Conservation (phyloP, 768 basidiomycete species). For the Artomyces pyxidatus region DNA sequence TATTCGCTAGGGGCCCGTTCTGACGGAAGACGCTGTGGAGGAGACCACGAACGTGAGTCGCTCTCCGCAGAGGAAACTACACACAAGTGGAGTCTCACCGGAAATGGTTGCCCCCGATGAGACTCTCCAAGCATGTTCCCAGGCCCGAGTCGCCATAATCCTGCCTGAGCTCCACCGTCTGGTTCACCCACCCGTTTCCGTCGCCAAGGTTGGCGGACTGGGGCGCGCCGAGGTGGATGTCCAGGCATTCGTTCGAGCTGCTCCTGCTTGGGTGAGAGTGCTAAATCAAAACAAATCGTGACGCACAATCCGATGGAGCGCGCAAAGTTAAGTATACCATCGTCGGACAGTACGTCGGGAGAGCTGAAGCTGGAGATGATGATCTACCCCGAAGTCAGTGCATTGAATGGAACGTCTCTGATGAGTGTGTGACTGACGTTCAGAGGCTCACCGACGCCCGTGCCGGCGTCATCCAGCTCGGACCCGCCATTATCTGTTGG, state of each 20-base stretch:
- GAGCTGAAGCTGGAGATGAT: constrained; percentile 14
- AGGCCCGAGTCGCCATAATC: constrained; percentile 29
- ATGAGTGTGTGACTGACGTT: constrained; percentile 4
- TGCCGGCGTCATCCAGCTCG: neutral
- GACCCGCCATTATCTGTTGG: neutral
- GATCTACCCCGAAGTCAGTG: constrained; percentile 4
- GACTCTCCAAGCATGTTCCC: constrained; percentile 35
- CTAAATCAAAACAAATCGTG: neutral
- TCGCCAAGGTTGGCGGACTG: constrained; percentile 41
- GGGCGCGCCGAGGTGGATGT: constrained; percentile 26
- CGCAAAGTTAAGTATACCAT: constrained; percentile 11
- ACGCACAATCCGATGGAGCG: constrained; percentile 15
- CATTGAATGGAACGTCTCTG: neutral
- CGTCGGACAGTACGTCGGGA: constrained; percentile 7
- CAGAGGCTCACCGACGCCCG: constrained; percentile 11
- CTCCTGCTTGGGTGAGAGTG: neutral
- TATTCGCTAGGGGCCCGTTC: constrained; percentile 23
- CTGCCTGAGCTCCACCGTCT: constrained; percentile 36
- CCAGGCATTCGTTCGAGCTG: constrained; percentile 22
- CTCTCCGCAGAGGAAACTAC: neutral
- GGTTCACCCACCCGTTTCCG: constrained; percentile 35
- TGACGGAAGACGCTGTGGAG: constrained; percentile 21
- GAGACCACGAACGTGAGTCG: neutral
- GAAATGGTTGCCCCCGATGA: constrained; percentile 17
- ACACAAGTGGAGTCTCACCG: neutral